Base-by-base conservation (phyloP, 495 filamentous ascomycete species). In the Hypoxylon rickii region DNA sequence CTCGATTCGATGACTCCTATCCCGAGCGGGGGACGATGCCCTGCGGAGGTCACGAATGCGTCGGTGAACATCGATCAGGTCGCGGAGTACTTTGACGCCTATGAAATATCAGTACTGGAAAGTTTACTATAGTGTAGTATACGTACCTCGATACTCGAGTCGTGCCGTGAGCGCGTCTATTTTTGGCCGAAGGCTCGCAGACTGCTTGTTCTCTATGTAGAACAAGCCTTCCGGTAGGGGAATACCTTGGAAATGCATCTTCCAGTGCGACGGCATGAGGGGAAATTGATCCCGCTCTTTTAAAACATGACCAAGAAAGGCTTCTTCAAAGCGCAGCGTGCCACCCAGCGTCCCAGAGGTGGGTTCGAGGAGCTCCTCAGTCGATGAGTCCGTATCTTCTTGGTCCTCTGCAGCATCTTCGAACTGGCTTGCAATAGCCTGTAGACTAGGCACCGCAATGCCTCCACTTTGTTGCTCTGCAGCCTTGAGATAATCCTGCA, bases 181-280 rank as follows among this genome's bases (percentile, higher is more conserved):
- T 36, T 60, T 58, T 12, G 66, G 66, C 6, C 66, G 55, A 15
- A 13, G 11, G 19, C 56, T 64, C 13, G 45, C 42, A 13, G 36
- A 11, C 21, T 59, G 48, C n/a, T n/a, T n/a, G 11, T 41, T 46
- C 19, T 66, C 38, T 44, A 40, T 10, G 29, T 69, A 69, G 39
- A 59, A 69, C 2, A 69, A 44, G 18, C 56, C 49, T 19, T 69
- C 47, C 1, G 66, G 66, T 15, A 69, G 41, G 22, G 66, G 66
- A 37, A 69, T 54, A 8, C 66, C 66, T 21, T 56, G 55, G 15
- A 69, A 66, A 48, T 69, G 63, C 63, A 66, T 64, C 40, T 31
- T 58, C 66, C 66, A 69, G 16, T 59, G 64, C 3, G 57, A 53
- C 26, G 66, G 66, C 66, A 69, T 66, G 34, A 66, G 37, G 2